Base-by-base conservation (phyloP, 495 filamentous ascomycete species). In the Penicillium longicatenatum region DNA sequence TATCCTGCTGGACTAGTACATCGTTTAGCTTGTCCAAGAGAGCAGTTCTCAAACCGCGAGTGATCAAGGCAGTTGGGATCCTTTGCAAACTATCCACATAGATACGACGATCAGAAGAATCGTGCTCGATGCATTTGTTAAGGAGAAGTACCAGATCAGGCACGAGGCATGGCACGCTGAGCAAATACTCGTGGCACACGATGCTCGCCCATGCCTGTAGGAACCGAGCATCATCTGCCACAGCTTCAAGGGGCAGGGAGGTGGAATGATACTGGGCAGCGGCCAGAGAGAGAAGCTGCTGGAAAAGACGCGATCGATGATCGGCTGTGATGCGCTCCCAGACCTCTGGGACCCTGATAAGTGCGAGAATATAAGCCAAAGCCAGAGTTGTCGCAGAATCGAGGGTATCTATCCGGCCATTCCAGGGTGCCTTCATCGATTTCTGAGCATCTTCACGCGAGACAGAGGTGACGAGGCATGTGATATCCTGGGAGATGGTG, bases 181-280 rank as follows among this genome's bases (percentile, higher is more conserved):
- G 68, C 37, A 79, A 67, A 52, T 79, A 79, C 42, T 79, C 77
- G 42, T 78, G 72, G 29, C 73, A 78, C 4, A 75, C 69, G 17
- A 79, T 55, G 52, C 70, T 71, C n/a, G 70, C 63, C 77, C 77
- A 79, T 8, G 69, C 68, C 50, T 78, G 74, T 26, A 76, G 59
- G 57, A 76, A 75, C 26, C 65, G 67, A 22, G 72, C 69, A 46
- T 69, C 61, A 26, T 65, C 55, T 1, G 68, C 57, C 22, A 60
- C 57, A 12, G 58, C 66, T 31, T 77, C 72, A 26, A 78, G 44
- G 20, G 64, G 59, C 20, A 67, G 62, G 0, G 67, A 55, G 1
- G 72, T 69, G 9, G 65, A 47, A 10, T 61, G 55, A 41, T 74
- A 74, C 47, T 77, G 70, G 19, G 62, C 65, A 37, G 70, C 67